These are phyloP conservation scores for Salix udensis DNA, from an alignment of 345 rosid genomes.

Conservation along the genomic window DNA sequence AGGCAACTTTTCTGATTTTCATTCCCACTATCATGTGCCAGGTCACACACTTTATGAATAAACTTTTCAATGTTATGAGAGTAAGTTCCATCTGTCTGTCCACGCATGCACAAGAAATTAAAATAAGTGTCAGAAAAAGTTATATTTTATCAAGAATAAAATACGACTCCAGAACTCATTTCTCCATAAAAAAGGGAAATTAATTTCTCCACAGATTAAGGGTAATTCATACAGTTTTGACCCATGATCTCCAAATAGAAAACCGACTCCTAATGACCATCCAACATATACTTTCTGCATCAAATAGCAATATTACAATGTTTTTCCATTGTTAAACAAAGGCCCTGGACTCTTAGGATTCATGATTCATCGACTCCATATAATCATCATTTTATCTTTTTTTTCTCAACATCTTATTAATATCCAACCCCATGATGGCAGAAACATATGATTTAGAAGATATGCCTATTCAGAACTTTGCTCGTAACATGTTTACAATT, in stretches of 20 bases:
- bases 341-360: not conserved
- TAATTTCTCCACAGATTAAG: not conserved
- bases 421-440: not conserved
- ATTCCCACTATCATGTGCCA: constrained; percentile 55
- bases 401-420: not conserved
- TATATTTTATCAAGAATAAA: not conserved
- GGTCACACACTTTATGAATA: constrained; percentile 59
- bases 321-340: not conserved
- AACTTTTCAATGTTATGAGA: constrained; percentile 68
- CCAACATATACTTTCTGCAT: not conserved
- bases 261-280: not conserved
- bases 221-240: not conserved
- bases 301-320: not conserved
- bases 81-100: constrained; percentile 79
- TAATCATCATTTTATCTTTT: not conserved
- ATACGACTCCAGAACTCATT: not conserved
- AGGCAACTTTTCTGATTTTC: constrained; percentile 42
- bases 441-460: not conserved
- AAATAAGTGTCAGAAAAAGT: not conserved
- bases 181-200: not conserved
- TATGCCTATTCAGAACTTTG: not conserved
- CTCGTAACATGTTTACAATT: not conserved
- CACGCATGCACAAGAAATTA: constrained; percentile 19
- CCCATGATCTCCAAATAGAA: not conserved
- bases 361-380: not conserved